Base-by-base conservation (phyloP, 2,329 filamentous ascomycete species). In the Talaromyces sp. region DNA sequence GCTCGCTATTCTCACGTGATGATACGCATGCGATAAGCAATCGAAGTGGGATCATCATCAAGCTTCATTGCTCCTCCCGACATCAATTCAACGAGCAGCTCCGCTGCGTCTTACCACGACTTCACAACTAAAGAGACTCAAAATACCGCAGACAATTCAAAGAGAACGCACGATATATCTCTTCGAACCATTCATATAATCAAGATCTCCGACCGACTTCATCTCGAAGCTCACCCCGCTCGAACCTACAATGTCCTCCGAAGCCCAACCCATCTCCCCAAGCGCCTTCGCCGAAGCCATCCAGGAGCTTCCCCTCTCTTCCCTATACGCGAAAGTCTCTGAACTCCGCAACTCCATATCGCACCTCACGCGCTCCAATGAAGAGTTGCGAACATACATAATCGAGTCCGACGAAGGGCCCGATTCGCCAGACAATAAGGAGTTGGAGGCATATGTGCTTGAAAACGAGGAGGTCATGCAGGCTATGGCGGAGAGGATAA, bases 331-430 rank as follows among this genome's bases (percentile, higher is more conserved):
- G 72, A 89, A 89, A 80, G 84, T 83, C 64, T 80, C 83, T 65
- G 87, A 89, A 71, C 79, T 89, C 10, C 79, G 78, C 50, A 89
- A 89, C 77, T 85, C 81, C 65, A 85, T 88, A 70, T 73, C 78
- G 2, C 87, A 89, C 70, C 83, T 89, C 33, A 76, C 81, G 52
- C 79, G 79, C 57, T 87, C 84, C 13, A 89, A 89, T 73, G 73
- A 75, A 47, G 83, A 88, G 70, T 81, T 89, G 60, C 77, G 82
- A 58, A 78, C 81, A 6, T 88, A 83, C 70, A 71, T 81, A 27
- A 66, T 71, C 35, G 75, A 73, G 39, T 66, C 65, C 1, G 67
- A 61, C 22, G 63, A 69, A 19, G 78, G 79, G n/a, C 80, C 81
- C 41, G 85, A 88, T 45, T 72, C 72, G 60, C 83, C 86, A 31